These are phyloP conservation scores for Aspergillus diversus DNA, from an alignment of 495 filamentous ascomycete genomes.

Conservation along the genomic window DNA sequence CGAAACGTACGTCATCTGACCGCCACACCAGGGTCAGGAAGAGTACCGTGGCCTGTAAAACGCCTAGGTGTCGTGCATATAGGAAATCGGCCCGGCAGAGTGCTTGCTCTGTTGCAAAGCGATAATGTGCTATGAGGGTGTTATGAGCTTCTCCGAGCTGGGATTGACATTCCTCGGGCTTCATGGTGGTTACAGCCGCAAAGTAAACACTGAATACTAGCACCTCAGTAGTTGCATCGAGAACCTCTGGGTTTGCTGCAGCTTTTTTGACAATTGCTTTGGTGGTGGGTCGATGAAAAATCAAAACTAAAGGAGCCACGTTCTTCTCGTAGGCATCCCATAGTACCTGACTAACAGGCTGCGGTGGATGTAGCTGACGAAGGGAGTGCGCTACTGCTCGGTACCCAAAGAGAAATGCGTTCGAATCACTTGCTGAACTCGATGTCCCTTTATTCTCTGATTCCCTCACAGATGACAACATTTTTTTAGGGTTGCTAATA, in stretches of 20 bases:
- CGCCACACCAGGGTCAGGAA: too few species aligned
- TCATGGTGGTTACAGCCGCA: slow-evolving; percentile 68
- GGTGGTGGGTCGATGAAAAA: slow-evolving; percentile 61
- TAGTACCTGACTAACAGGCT: slow-evolving; percentile 60
- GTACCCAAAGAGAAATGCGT: slow-evolving; percentile 60
- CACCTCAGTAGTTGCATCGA: slow-evolving; percentile 59
- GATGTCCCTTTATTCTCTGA: too few species aligned
- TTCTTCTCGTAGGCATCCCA: slow-evolving; percentile 66
- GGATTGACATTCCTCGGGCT: slow-evolving; percentile 29
- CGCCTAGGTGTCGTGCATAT: slow-evolving; percentile 62
- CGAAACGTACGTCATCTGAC: too few species aligned
- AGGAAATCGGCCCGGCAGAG: slow-evolving; percentile 68
- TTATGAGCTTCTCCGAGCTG: slow-evolving; percentile 16
- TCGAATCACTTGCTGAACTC: too few species aligned
- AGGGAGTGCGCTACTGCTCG: slow-evolving; percentile 44
- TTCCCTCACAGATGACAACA: too few species aligned
- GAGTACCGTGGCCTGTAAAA: slow-evolving; percentile 72
- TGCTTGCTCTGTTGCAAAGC: slow-evolving; percentile 70
- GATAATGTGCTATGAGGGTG: slow-evolving; percentile 59
- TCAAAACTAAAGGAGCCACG: slow-evolving; percentile 62
- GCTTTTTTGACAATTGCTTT: slow-evolving; percentile 38
- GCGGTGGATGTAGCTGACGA: slow-evolving; percentile 44
- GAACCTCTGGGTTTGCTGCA: slow-evolving; percentile 46
- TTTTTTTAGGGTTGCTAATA: too few species aligned
- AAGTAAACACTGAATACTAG: slow-evolving; percentile 76